Evolutionary conservation across 768 basidiomycete species (phyloP).

Genomic region (Pleurotus ostreatus): DNA sequence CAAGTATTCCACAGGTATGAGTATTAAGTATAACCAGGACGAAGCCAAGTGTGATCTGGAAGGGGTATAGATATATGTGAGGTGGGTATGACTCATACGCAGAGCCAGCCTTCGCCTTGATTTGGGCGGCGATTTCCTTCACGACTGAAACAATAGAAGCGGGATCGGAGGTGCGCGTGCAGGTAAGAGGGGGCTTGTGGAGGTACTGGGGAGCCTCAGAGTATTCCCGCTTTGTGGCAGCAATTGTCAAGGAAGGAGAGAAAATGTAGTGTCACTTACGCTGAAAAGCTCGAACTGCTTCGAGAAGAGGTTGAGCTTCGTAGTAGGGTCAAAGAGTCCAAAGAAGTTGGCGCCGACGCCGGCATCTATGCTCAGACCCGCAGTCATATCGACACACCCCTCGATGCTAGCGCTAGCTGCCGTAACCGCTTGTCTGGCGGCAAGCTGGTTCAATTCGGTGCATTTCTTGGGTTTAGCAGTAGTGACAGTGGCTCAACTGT

Average conservation of each 20-base stretch:
- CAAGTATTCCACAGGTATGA: too few species aligned
- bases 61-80: too few species aligned
- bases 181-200: not conserved
- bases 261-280: slow-evolving; percentile 13
- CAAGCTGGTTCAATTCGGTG: not conserved
- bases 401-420: slow-evolving; percentile 11
- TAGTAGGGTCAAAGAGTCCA: slow-evolving; percentile 23
- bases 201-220: not conserved
- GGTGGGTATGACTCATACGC: not conserved
- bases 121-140: not conserved
- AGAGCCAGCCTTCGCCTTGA: slow-evolving; percentile 2
- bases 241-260: too few species aligned
- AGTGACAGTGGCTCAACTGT: slow-evolving; percentile 4
- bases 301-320: slow-evolving; percentile 26
- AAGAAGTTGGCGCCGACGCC: slow-evolving; percentile 29
- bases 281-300: slow-evolving; percentile 35
- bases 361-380: slow-evolving; percentile 24
- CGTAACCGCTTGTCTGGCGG: not conserved
- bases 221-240: not conserved
- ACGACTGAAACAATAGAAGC: not conserved
- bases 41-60: too few species aligned
- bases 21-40: too few species aligned
- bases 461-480: slow-evolving; percentile 1
- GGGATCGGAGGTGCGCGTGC: not conserved
- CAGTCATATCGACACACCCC: slow-evolving; percentile 29